These are phyloP conservation scores for Fomes fomentarius DNA, from an alignment of 1,284 basidiomycete species.

Conservation along the genomic window DNA sequence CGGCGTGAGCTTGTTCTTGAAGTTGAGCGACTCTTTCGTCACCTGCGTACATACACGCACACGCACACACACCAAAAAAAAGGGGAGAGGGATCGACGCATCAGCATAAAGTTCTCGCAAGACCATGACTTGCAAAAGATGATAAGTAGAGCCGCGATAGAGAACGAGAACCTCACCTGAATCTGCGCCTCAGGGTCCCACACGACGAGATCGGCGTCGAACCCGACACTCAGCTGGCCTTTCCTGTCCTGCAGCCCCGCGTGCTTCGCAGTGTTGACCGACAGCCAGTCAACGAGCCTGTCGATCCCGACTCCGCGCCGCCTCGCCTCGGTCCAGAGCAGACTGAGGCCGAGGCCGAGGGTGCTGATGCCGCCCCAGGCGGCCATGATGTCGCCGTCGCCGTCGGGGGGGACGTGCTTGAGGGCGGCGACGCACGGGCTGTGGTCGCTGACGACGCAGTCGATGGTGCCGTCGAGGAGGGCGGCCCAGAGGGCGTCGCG, in stretches of 20 bases:
- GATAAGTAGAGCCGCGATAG: neutral
- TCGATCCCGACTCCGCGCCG: conserved; percentile 62
- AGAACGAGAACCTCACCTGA: conserved; percentile 45
- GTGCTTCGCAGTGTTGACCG: conserved; percentile 73
- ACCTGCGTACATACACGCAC: conserved; percentile 49
- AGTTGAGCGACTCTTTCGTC: conserved; percentile 71
- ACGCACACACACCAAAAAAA: neutral
- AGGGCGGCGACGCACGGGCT: conserved; percentile 85
- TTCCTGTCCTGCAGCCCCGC: conserved; percentile 73
- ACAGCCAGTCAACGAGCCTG: conserved; percentile 77
- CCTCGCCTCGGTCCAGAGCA: conserved; percentile 82
- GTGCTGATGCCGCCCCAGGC: conserved; percentile 95
- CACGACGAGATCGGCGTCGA: conserved; percentile 84
- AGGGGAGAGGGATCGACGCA: too few species aligned
- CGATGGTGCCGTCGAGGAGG: conserved; percentile 78
- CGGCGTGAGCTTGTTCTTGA: conserved; percentile 93
- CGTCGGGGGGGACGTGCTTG: conserved; percentile 83
- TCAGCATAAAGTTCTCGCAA: too few species aligned
- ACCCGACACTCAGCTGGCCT: conserved; percentile 72
- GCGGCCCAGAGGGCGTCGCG: conserved; percentile 80
- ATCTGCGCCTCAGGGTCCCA: conserved; percentile 78
- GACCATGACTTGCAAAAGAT: neutral
- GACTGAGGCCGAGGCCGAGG: conserved; percentile 83
- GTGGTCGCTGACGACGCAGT: conserved; percentile 93
- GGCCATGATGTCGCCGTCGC: conserved; percentile 78